A percentile compares a stretch with the other conserved stretches of the same genome.
Evolutionary conservation across 2,329 filamentous ascomycete species (phyloP).

Genomic region (Ceratocystis colombiana): DNA sequence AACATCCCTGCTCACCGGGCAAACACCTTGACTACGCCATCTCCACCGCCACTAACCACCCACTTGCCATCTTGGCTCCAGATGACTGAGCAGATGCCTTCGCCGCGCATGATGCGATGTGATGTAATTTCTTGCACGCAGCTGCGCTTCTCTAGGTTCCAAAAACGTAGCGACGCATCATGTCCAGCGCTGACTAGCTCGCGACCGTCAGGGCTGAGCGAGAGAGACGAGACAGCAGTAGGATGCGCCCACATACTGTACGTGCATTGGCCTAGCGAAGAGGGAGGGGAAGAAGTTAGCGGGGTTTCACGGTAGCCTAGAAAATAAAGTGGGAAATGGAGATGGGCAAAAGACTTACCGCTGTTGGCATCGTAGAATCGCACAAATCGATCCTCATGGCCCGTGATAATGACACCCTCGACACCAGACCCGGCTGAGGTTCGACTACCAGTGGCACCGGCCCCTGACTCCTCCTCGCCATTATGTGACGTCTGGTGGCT

Average conservation of each 20-base stretch:
- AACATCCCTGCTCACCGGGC: conserved; percentile 38
- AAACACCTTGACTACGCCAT: conserved; percentile 93
- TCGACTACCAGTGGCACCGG: conserved; percentile 67
- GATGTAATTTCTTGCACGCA: conserved; percentile 93
- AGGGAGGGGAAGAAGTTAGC: neutral
- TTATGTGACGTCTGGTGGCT: conserved; percentile 51
- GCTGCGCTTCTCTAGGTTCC: conserved; percentile 88
- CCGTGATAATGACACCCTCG: conserved; percentile 89
- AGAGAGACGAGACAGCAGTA: conserved; percentile 81
- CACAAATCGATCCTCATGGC: conserved; percentile 92
- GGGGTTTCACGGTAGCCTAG: neutral
- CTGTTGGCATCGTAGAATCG: conserved; percentile 98
- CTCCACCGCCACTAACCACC: conserved; percentile 88
- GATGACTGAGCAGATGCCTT: conserved; percentile 85
- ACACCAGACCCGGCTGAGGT: conserved; percentile 63
- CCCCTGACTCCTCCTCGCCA: conserved; percentile 62
- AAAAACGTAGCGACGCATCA: conserved; percentile 91
- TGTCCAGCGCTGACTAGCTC: conserved; percentile 95
- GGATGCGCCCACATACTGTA: conserved; percentile 98
- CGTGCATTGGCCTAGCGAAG: conserved; percentile 75
- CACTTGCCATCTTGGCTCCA: conserved; percentile 94
- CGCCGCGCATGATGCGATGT: conserved; percentile 87
- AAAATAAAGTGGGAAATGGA: neutral
- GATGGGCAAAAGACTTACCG: conserved; percentile 53
- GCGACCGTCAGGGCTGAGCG: conserved; percentile 81